phyloP scores from a whole-genome alignment of 306 rosid genomes.

The Pyrus communis region DNA sequence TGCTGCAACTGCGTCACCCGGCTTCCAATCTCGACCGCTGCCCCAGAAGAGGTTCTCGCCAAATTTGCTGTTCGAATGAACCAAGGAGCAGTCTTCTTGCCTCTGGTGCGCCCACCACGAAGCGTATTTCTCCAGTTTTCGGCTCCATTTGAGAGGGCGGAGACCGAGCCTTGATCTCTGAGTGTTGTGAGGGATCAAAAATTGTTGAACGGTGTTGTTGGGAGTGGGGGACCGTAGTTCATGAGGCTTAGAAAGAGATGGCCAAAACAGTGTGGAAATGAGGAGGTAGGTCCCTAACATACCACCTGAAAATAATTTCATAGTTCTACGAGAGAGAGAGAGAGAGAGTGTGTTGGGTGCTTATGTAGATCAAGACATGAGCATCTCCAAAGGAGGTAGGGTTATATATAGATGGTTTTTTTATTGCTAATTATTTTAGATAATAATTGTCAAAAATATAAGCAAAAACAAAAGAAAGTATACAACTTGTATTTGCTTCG shows the following conservation, averaged over 20 bases:
- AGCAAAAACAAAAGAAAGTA: not conserved
- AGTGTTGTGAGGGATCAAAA: conserved; percentile 21
- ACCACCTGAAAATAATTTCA: not conserved
- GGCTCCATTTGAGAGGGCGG: conserved; percentile 26
- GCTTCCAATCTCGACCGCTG: conserved; percentile 20
- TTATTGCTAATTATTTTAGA: not conserved
- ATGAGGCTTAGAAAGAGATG: conserved; percentile 1
- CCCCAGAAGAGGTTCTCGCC: conserved; percentile 35
- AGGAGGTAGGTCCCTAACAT: not conserved
- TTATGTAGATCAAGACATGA: not conserved
- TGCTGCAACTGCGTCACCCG: conserved; percentile 22
- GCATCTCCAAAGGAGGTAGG: not conserved
- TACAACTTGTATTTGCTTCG: no score
- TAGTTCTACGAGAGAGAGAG: not conserved
- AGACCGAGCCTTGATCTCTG: conserved; percentile 22
- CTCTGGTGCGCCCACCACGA: conserved; percentile 19
- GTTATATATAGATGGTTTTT: not conserved
- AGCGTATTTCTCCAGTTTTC: conserved; percentile 8
- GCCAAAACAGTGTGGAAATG: not conserved
- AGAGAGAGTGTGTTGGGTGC: not conserved
- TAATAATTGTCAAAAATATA: not conserved
- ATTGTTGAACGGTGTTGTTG: conserved; percentile 8
- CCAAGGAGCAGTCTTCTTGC: conserved; percentile 21
- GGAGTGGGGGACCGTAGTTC: not conserved
- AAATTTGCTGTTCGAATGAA: conserved; percentile 17